A percentile compares a stretch with the other conserved stretches of the same genome.
These are phyloP conservation scores for Chrysanthemum lavandulifolium DNA, from an alignment of 129 eudicot species.

Conservation along the genomic window DNA sequence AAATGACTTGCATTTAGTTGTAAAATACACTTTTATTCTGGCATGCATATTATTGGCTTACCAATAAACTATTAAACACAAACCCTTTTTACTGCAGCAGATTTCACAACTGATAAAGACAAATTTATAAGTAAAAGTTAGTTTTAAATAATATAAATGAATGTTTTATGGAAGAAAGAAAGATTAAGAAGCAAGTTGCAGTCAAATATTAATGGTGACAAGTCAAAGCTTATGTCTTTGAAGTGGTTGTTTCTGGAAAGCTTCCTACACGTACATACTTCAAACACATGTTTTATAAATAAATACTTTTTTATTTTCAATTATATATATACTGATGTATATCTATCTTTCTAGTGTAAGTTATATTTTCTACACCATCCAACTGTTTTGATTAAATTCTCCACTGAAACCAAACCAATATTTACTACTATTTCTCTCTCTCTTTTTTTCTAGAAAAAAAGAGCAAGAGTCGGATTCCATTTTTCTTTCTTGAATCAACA, in stretches of 20 bases:
- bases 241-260: constrained; percentile 18
- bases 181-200: constrained; percentile 9
- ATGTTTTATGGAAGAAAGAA: too few relatives aligned
- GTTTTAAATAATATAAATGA: too few relatives aligned
- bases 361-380: constrained; percentile 14
- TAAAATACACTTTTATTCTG: background rate
- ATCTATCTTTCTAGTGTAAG: background rate
- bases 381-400: constrained; percentile 21
- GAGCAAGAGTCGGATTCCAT: constrained; percentile 11
- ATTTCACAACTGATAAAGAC: background rate
- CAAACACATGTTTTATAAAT: background rate
- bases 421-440: background rate
- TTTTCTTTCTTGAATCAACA: too few relatives aligned
- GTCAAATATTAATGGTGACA: background rate
- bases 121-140: background rate
- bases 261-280: constrained; percentile 15
- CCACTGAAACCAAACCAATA: constrained; percentile 12
- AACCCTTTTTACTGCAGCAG: background rate
- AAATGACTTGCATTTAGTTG: too few relatives aligned
- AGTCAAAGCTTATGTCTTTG: constrained; percentile 10
- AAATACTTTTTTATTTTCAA: background rate
- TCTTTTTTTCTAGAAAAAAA: background rate
- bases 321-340: too few relatives aligned
- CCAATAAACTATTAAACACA: background rate
- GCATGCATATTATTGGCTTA: background rate